phyloP scores from a whole-genome alignment of 2,329 filamentous ascomycete genomes.

The Nothophaeocryptopus gaeumannii region DNA sequence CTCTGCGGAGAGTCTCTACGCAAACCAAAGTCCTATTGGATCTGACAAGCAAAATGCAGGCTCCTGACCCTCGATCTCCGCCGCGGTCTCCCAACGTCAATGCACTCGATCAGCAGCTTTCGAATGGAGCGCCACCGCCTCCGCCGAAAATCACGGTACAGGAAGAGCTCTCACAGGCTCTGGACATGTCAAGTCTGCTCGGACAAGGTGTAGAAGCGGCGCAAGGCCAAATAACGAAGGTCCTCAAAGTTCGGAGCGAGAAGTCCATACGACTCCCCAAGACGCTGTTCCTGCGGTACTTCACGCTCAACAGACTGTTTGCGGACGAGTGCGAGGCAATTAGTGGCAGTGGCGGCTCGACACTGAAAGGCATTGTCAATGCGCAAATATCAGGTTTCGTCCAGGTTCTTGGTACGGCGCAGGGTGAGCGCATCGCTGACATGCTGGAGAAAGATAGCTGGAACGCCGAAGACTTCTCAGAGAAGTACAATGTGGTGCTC shows the following conservation, averaged over 20 bases:
- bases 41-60: constrained; percentile 72
- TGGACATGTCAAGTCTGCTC: constrained; percentile 75
- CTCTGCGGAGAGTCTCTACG: constrained; percentile 76
- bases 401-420: constrained; percentile 64
- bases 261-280: constrained; percentile 67
- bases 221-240: constrained; percentile 69
- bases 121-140: constrained; percentile 20
- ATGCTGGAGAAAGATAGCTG: constrained; percentile 79
- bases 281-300: constrained; percentile 73
- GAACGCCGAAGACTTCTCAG: constrained; percentile 72
- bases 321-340: constrained; percentile 84
- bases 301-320: constrained; percentile 77
- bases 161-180: constrained; percentile 71
- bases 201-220: constrained; percentile 78
- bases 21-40: constrained; percentile 95
- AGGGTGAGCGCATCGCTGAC: constrained; percentile 71
- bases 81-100: constrained; percentile 46
- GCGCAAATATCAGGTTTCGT: constrained; percentile 79
- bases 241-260: constrained; percentile 73
- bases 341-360: constrained; percentile 71
- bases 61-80: constrained; percentile 36
- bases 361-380: constrained; percentile 76
- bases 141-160: constrained; percentile 43
- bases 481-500: constrained; percentile 60
- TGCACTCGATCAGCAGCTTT: constrained; percentile 43